A percentile compares a stretch with the other conserved stretches of the same genome.
Conservation (phyloP, 176 grass and related monocot genomes). For the Musa itinerans region DNA sequence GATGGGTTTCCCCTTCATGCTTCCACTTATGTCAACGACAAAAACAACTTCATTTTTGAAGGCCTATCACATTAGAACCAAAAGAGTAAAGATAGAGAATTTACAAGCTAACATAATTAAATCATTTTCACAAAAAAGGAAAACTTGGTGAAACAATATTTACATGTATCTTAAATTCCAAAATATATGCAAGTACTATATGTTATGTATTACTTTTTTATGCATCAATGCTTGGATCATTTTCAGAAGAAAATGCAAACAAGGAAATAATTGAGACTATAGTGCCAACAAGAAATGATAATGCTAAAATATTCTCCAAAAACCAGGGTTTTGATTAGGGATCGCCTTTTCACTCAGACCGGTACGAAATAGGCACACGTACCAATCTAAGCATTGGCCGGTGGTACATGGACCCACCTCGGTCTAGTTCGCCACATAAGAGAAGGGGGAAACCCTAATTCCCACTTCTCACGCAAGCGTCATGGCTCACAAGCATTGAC, state of each 20-base stretch:
- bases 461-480: no score
- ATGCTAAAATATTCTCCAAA: background rate
- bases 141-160: background rate
- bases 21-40: conserved; percentile 81
- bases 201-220: background rate
- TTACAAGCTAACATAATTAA: background rate
- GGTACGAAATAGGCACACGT: no score
- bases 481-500: no score
- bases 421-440: no score
- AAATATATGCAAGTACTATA: background rate
- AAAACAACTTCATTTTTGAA: conserved; percentile 75
- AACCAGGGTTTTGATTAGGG: no score
- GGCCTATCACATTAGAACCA: conserved; percentile 32
- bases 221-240: background rate
- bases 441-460: no score
- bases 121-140: background rate
- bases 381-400: no score
- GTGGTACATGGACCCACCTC: no score
- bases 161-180: background rate
- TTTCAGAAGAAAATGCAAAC: background rate
- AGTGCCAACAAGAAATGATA: background rate
- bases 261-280: background rate
- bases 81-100: background rate
- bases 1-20: conserved; percentile 89
- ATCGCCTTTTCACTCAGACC: no score